Evolutionary conservation across 2,329 filamentous ascomycete species (phyloP), one percentile per base, ranked within the genome.

Genomic region (Diaporthe capsici): DNA sequence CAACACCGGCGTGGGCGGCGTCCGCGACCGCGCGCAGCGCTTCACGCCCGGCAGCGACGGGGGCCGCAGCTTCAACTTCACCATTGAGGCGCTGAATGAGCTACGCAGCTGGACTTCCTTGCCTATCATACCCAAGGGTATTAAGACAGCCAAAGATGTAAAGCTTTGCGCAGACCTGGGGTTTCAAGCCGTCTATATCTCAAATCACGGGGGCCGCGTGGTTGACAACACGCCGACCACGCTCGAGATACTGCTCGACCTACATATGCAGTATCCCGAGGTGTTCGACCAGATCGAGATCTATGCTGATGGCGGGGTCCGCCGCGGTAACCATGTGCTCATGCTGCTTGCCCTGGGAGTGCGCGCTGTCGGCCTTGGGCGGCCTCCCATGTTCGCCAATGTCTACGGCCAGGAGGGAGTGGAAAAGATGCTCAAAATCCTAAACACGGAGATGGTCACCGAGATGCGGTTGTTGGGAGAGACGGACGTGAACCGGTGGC

Each of bases 201-300:
- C 84, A n/a, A 90, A 90, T 76, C 88, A 90, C 73, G 88, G 88
- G 2, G 88, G 88, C 0, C 82, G 88, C 15, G 88, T 89, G 78
- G 79, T 89, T 72, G 87, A 90, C 77, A 84, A 83, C 6, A 85
- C 86, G 13, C 82, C 86, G n/a, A 84, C 86, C 17, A 82, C 84
- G 2, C 80, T 89, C 55, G 81, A 86, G 57, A 85, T 84, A 2
- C 80, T 89, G 22, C 81, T 88, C 1, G 87, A 88, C 78, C 85
- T 88, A 68, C 85, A 86, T 25, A 79, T 39, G 60, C 22, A 63
- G 60, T 85, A 82, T 61, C 87, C 87, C 0, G 82, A 84, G 63
- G 42, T 63, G 4, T 47, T 63, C 57, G 81, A 81, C 5, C 78
- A 82, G 72, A 77, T 87, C 28, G 84, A 88, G 78, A 83, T 89